phyloP scores from a whole-genome alignment of 2,329 filamentous ascomycete genomes.

The Sordariomycetes sp. region DNA sequence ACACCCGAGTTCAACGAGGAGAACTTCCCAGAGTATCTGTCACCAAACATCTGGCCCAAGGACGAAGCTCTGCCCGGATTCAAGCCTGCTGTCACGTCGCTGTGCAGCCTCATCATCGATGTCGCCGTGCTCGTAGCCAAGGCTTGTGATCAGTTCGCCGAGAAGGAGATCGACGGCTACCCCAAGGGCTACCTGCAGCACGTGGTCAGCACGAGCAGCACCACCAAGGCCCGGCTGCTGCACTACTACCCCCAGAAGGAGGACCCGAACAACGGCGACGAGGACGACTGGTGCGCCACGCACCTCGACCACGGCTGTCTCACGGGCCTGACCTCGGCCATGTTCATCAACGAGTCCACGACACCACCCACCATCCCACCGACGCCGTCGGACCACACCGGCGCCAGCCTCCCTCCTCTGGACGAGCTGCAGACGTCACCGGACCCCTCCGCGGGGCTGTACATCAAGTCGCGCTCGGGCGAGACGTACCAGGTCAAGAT shows the following conservation, averaged over 20 bases:
- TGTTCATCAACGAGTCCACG: slow-evolving; percentile 79
- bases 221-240: slow-evolving; percentile 82
- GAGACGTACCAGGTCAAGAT: slow-evolving; percentile 86
- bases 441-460: slow-evolving; percentile 79
- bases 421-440: slow-evolving; percentile 68
- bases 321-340: slow-evolving; percentile 86
- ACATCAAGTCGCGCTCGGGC: slow-evolving; percentile 80
- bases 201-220: slow-evolving; percentile 76
- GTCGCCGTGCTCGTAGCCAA: slow-evolving; percentile 78
- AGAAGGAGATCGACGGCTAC: slow-evolving; percentile 64
- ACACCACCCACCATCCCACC: slow-evolving; percentile 23
- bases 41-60: slow-evolving; percentile 76
- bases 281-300: slow-evolving; percentile 92
- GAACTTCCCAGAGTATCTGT: slow-evolving; percentile 80
- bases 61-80: slow-evolving; percentile 66
- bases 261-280: slow-evolving; percentile 28
- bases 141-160: slow-evolving; percentile 83
- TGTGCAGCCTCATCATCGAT: slow-evolving; percentile 83
- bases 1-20: slow-evolving; percentile 45
- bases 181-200: slow-evolving; percentile 71
- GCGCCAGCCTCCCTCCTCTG: slow-evolving; percentile 38
- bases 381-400: slow-evolving; percentile 9
- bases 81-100: slow-evolving; percentile 57
- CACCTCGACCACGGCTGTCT: slow-evolving; percentile 89
- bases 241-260: slow-evolving; percentile 76